Base-by-base conservation (phyloP, 116 monocot genomes). In the Zostera marina region DNA sequence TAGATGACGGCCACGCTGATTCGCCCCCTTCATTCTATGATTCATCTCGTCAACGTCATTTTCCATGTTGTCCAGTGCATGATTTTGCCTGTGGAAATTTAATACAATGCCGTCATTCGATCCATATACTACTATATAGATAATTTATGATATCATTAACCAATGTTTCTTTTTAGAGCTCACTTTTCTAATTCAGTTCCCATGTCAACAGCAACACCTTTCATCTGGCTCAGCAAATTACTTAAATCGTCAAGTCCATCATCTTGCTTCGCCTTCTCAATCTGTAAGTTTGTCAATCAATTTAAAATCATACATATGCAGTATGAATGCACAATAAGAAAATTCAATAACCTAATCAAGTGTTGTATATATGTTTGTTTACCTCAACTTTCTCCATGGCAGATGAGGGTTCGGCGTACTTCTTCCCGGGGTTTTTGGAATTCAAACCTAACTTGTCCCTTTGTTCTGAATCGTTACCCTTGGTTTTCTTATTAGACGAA, bases 201-300 rank as follows among this genome's bases (percentile, higher is more conserved):
- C 88, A 93, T 88, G 54, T 88, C 93, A 32, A 75, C 51, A 45
- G 93, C 93, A 88, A 93, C 88, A 45, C 54, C 74, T 61, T 93
- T 93, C 63, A 93, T 70, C 45, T 93, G 72, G 16, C 79, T 76
- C 52, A 93, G 56, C 7, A 88, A 26, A 58, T 81, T 61, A 65
- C 93, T 88, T 63, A 93, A 60, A 59, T 88, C 81, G 39, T 77
- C 67, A 53, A 93, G 81, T 0, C 67, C 66, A 63, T 93, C 93
- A 66, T 93, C 93, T 73, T 93, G 93, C 65, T 93, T 93, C 13
- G 51, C 68, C 66, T 81, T 93, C 71, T 93, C 88, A 47, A 79
- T 44, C 93, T 93, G 66, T 64, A 3, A 32, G 5, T 32, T 32
- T 32, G 32, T 32, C n/a, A n/a, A n/a, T 32, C 32, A 32, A 32